phyloP scores from a whole-genome alignment of 441 rosid genomes.

The Euphorbia celastroides region DNA sequence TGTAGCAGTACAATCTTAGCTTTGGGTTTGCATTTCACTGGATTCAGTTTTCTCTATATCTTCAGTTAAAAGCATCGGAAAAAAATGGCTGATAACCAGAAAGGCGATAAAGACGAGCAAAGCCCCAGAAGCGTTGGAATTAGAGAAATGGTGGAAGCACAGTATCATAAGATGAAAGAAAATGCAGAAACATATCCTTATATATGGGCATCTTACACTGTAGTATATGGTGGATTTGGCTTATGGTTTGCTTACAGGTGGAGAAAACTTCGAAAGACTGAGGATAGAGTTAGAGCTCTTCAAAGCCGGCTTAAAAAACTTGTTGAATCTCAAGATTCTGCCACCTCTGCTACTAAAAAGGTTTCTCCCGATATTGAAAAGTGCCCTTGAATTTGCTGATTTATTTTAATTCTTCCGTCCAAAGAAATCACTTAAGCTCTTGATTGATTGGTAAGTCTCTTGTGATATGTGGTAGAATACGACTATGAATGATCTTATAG shows the following conservation, averaged over 20 bases:
- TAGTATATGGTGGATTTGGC: constrained; percentile 76
- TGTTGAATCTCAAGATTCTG: constrained; percentile 48
- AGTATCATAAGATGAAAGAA: constrained; percentile 60
- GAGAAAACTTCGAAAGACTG: constrained; percentile 84
- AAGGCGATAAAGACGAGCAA: constrained; percentile 29
- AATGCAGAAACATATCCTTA: constrained; percentile 84
- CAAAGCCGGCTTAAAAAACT: constrained; percentile 57
- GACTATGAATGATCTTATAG: background rate
- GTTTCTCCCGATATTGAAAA: constrained; percentile 6
- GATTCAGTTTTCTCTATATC: background rate
- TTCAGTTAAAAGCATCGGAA: background rate
- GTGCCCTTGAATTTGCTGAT: background rate
- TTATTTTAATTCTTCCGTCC: background rate
- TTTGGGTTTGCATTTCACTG: background rate
- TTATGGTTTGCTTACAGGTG: constrained; percentile 74
- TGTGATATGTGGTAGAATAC: background rate
- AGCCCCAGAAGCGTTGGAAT: constrained; percentile 27
- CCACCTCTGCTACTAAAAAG: constrained; percentile 31
- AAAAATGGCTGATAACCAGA: constrained; percentile 46
- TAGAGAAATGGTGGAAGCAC: constrained; percentile 41
- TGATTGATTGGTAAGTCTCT: background rate
- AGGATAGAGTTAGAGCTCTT: constrained; percentile 79
- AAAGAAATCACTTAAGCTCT: background rate
- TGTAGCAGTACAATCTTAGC: background rate
- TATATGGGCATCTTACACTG: constrained; percentile 82